Percentiles rank a stretch among this genome's conserved stretches.
Conservation (phyloP, 2,329 filamentous ascomycete genomes). For the Calonectria naviculata region DNA sequence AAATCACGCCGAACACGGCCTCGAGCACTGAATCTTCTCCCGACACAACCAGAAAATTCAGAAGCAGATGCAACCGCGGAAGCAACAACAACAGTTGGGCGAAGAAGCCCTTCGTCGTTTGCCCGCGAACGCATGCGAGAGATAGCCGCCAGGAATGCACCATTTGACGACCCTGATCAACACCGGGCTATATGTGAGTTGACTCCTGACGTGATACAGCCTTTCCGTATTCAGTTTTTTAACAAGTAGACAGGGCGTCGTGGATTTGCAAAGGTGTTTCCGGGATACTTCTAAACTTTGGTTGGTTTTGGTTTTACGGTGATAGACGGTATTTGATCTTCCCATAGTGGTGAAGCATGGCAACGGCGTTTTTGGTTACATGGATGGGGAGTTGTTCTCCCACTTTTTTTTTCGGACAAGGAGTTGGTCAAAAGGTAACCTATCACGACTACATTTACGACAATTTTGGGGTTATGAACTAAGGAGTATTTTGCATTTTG, state of each 20-base stretch:
- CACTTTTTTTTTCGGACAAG: conserved; percentile 21
- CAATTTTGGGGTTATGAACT: conserved; percentile 11
- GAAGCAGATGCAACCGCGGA: conserved; percentile 42
- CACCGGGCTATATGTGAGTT: conserved; percentile 53
- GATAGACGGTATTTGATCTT: conserved; percentile 26
- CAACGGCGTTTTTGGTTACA: conserved; percentile 42
- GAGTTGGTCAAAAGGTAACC: conserved; percentile 17
- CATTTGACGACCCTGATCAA: conserved; percentile 55
- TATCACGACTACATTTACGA: conserved; percentile 21
- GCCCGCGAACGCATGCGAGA: conserved; percentile 56
- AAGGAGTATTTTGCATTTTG: conserved; percentile 5
- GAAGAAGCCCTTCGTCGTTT: conserved; percentile 56
- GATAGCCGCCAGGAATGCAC: conserved; percentile 55
- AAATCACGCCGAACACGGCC: conserved; percentile 44
- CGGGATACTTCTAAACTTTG: conserved; percentile 46
- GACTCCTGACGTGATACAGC: not conserved
- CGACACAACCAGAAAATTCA: conserved; percentile 50
- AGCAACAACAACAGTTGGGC: conserved; percentile 42
- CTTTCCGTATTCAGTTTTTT: conserved; percentile 9
- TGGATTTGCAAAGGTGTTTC: conserved; percentile 56
- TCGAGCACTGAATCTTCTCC: conserved; percentile 46
- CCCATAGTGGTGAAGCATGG: conserved; percentile 38
- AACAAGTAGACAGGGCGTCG: conserved; percentile 51
- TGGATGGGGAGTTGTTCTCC: conserved; percentile 18
- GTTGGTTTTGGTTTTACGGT: conserved; percentile 13